Evolutionary conservation across 768 basidiomycete genomes (phyloP).

Genomic region (Termitomyces sp.): DNA sequence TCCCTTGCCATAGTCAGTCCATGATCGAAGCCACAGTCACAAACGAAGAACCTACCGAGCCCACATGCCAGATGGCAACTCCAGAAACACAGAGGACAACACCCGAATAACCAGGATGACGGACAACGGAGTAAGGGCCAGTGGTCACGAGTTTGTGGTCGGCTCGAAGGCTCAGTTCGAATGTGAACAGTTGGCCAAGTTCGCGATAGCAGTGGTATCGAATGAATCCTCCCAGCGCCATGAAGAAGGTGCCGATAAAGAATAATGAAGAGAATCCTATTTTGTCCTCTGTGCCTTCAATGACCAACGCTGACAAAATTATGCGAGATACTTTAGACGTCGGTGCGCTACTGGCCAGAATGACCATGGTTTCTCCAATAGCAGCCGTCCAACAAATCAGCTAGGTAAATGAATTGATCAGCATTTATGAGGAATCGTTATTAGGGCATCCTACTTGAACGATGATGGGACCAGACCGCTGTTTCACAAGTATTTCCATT

Average conservation of each 20-base stretch:
- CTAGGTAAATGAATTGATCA: conserved; percentile 15
- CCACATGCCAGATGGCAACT: conserved; percentile 27
- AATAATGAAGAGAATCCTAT: conserved; percentile 26
- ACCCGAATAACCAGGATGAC: conserved; percentile 49
- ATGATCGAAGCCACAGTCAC: background rate
- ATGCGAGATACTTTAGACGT: conserved; percentile 13
- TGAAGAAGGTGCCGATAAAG: conserved; percentile 33
- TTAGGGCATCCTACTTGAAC: conserved; percentile 28
- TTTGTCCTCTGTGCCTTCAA: conserved; percentile 16
- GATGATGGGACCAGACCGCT: conserved; percentile 23
- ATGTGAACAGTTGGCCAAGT: conserved; percentile 45
- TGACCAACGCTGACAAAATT: conserved; percentile 24
- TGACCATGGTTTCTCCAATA: conserved; percentile 30
- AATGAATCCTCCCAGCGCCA: conserved; percentile 33
- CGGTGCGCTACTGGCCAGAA: conserved; percentile 25
- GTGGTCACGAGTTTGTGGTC: conserved; percentile 41
- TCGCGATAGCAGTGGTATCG: conserved; percentile 38
- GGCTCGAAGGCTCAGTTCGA: conserved; percentile 42
- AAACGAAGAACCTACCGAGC: conserved; percentile 23
- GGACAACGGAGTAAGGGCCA: conserved; percentile 42
- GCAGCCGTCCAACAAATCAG: conserved; percentile 31
- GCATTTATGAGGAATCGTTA: background rate
- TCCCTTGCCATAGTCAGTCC: conserved; percentile 22
- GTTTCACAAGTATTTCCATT: conserved; percentile 31
- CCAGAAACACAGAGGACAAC: conserved; percentile 31